Conservation (phyloP, 2,329 filamentous ascomycete species). For the Calonectria fujianensis region DNA sequence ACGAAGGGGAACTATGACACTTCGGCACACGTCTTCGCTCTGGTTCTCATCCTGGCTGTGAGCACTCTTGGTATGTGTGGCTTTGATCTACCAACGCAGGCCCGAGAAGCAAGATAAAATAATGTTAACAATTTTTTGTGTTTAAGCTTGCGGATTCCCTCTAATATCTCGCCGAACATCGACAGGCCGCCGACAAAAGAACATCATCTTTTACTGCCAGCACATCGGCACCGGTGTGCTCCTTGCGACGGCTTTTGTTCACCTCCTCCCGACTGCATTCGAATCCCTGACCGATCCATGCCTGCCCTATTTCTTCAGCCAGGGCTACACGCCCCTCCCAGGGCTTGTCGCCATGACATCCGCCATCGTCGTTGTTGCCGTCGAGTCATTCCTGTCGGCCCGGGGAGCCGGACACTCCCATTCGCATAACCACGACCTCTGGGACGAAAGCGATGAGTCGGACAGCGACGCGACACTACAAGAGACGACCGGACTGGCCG, state of each 20-base stretch:
- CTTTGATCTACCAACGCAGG: background rate
- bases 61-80: conserved; percentile 72
- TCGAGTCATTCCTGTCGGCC: conserved; percentile 93
- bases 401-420: conserved; percentile 78
- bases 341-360: conserved; percentile 89
- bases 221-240: conserved; percentile 89
- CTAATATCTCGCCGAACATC: conserved; percentile 77
- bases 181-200: conserved; percentile 74
- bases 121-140: conserved; percentile 25
- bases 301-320: conserved; percentile 85
- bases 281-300: conserved; percentile 80
- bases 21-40: conserved; percentile 78
- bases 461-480: conserved; percentile 55
- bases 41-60: conserved; percentile 78
- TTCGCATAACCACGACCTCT: conserved; percentile 70
- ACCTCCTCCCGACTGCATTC: conserved; percentile 82
- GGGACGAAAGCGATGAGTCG: conserved; percentile 68
- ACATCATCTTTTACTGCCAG: conserved; percentile 79
- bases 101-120: background rate
- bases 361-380: conserved; percentile 86
- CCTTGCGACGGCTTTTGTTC: conserved; percentile 91
- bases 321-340: conserved; percentile 86
- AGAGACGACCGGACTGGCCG: conserved; percentile 59
- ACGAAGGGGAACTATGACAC: conserved; percentile 78
- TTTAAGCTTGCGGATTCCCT: conserved; percentile 79